Percentiles rank a stretch among this genome's conserved stretches.
Evolutionary conservation across 192 early-diverging fungal genomes (phyloP).

Genomic region (Piromyces finnis): DNA sequence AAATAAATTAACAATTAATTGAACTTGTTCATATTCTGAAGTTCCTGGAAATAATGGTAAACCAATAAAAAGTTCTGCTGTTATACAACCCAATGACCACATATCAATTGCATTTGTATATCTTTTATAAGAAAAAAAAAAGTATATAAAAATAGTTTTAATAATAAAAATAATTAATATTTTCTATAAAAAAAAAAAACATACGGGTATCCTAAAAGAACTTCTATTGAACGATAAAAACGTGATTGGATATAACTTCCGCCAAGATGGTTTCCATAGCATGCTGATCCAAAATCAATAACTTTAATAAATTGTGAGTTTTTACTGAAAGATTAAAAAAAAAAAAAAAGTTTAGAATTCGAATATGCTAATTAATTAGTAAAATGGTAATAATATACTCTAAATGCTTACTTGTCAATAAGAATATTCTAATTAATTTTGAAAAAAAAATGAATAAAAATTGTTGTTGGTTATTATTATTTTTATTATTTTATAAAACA

Average conservation of each 20-base stretch:
- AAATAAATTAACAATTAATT: conserved; percentile 82
- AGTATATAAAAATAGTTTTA: not conserved
- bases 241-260: conserved; percentile 98
- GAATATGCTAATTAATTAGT: too few relatives aligned
- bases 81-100: conserved; percentile 98
- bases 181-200: too few relatives aligned
- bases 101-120: conserved; percentile 91
- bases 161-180: not conserved
- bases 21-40: conserved; percentile 90
- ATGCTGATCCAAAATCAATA: conserved; percentile 98
- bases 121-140: too few relatives aligned
- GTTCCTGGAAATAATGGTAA: conserved; percentile 88
- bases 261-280: conserved; percentile 80
- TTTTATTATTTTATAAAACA: too few relatives aligned
- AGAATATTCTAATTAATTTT: not conserved
- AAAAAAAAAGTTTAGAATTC: too few relatives aligned
- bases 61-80: conserved; percentile 84
- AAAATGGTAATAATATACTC: too few relatives aligned
- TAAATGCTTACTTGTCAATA: not conserved
- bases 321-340: conserved; percentile 22
- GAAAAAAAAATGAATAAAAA: too few relatives aligned
- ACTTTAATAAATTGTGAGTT: conserved; percentile 87
- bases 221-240: conserved; percentile 95
- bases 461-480: too few relatives aligned
- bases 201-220: conserved; percentile 72